Evolutionary conservation across 148 eudicot species (phyloP).

Genomic region (Silene conica): DNA sequence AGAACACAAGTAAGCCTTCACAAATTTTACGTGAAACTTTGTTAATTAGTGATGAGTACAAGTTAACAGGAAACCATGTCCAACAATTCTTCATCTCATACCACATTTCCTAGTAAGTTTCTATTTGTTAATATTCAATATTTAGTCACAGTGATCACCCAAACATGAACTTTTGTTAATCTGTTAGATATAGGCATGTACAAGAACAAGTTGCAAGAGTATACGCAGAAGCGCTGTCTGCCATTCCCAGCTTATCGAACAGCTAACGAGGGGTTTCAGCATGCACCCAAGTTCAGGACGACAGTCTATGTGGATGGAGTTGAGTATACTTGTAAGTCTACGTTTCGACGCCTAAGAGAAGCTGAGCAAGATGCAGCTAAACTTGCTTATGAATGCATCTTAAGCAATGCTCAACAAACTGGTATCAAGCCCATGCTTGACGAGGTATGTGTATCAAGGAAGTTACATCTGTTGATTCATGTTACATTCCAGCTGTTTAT

Average conservation of each 20-base stretch:
- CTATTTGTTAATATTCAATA: too few relatives aligned
- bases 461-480: too few relatives aligned
- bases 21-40: too few relatives aligned
- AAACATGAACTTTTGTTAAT: background rate
- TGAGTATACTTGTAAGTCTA: constrained; percentile 26
- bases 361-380: constrained; percentile 30
- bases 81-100: background rate
- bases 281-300: constrained; percentile 24
- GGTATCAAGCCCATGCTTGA: background rate
- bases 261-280: constrained; percentile 25
- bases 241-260: constrained; percentile 29
- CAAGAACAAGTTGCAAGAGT: constrained; percentile 31
- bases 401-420: constrained; percentile 19
- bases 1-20: too few relatives aligned
- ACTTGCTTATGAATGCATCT: constrained; percentile 27
- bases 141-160: too few relatives aligned
- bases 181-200: constrained; percentile 10
- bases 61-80: background rate
- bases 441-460: constrained; percentile 3
- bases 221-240: constrained; percentile 21
- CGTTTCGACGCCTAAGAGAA: constrained; percentile 24
- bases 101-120: background rate
- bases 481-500: too few relatives aligned
- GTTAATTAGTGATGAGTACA: too few relatives aligned
- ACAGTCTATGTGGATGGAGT: constrained; percentile 25